Conservation (phyloP, 305 asterid genomes). For the Petunia hybrid region DNA sequence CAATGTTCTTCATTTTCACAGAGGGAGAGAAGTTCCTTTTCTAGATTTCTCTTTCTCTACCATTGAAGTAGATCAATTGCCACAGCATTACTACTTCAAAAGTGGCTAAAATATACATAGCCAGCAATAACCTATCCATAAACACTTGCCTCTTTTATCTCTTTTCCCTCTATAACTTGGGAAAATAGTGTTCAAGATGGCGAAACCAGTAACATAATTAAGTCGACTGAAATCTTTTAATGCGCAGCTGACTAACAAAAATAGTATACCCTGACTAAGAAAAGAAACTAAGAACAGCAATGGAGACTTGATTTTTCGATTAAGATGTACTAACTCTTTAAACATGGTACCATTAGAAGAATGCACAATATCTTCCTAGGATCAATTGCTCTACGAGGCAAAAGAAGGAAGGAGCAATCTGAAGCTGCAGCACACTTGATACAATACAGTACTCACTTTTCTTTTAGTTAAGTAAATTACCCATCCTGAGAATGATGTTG, state of each 20-base stretch:
- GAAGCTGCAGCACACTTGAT: neutral
- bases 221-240: neutral
- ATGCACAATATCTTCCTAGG: conserved; percentile 7
- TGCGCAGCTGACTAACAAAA: neutral
- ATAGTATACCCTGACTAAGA: neutral
- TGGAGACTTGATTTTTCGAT: neutral
- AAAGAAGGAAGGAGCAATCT: conserved; percentile 27
- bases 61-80: neutral
- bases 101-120: neutral
- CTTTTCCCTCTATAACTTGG: conserved; percentile 1
- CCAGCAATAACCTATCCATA: neutral
- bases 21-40: neutral
- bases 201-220: neutral
- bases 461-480: neutral
- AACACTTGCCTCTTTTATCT: neutral
- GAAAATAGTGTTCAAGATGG: conserved; percentile 4
- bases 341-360: neutral
- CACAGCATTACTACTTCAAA: neutral
- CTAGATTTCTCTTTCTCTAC: neutral
- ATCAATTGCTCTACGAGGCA: conserved; percentile 3
- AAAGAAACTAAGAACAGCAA: conserved; percentile 9
- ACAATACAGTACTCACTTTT: neutral
- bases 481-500: conserved; percentile 25
- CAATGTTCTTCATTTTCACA: neutral
- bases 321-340: neutral